Percentiles rank a stretch among this genome's conserved stretches.
Evolutionary conservation across 2,329 filamentous ascomycete species (phyloP).

Genomic region (Pestalotiopsis sp.): DNA sequence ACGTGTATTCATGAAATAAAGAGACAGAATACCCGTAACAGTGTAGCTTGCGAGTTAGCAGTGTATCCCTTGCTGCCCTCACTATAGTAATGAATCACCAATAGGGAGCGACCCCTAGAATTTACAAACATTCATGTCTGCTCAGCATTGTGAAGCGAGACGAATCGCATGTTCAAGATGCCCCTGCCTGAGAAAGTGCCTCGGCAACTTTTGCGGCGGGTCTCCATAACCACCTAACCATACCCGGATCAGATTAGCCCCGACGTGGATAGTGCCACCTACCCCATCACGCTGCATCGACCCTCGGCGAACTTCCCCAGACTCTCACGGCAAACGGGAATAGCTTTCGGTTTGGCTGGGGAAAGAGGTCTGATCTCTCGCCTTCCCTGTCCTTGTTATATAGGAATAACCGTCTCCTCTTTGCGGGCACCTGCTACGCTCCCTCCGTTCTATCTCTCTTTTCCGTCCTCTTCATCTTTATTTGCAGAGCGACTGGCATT

Average conservation of each 20-base stretch:
- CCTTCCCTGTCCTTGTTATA: neutral
- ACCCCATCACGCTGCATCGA: conserved; percentile 1
- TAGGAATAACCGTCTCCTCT: neutral
- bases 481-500: neutral
- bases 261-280: neutral
- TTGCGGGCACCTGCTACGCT: neutral
- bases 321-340: conserved; percentile 4
- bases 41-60: neutral
- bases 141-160: neutral
- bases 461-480: neutral
- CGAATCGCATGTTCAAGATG: conserved; percentile 2
- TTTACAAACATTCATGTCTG: neutral
- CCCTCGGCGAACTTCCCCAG: conserved; percentile 10
- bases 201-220: conserved; percentile 7
- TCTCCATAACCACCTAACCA: neutral
- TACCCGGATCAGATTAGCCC: neutral
- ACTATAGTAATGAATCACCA: neutral
- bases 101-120: neutral
- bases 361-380: neutral
- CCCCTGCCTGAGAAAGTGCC: conserved; percentile 2
- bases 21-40: neutral
- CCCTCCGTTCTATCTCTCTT: neutral
- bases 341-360: neutral
- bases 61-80: neutral
- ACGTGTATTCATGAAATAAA: neutral